phyloP scores from a whole-genome alignment of 306 rosid genomes.

The Biancaea sappan region DNA sequence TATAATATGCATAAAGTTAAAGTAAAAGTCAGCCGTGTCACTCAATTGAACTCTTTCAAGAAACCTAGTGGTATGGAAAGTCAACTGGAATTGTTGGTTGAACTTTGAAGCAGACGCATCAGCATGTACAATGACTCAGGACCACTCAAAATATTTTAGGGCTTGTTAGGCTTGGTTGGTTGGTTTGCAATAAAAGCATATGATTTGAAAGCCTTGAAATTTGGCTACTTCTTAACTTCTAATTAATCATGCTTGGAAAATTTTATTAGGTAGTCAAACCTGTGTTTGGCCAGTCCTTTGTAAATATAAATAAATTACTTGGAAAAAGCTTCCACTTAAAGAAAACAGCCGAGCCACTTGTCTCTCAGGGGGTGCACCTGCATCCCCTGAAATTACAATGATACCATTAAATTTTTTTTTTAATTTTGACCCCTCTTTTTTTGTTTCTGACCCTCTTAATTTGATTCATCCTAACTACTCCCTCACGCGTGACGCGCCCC shows the following conservation, averaged over 20 bases:
- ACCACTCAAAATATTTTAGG: conserved; percentile 20
- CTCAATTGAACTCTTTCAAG: conserved; percentile 10
- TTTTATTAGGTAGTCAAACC: conserved; percentile 12
- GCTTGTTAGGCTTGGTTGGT: conserved; percentile 37
- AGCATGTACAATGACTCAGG: background rate
- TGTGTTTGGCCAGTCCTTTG: background rate
- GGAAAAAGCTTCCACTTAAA: conserved; percentile 9
- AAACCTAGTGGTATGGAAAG: conserved; percentile 14
- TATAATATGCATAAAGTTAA: conserved; percentile 6
- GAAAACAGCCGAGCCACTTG: too few relatives aligned
- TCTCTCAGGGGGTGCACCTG: too few relatives aligned
- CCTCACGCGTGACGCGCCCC: too few relatives aligned
- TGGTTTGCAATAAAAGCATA: conserved; percentile 27
- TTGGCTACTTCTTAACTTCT: background rate
- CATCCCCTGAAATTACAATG: too few relatives aligned
- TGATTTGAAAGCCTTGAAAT: conserved; percentile 21
- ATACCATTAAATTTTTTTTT: too few relatives aligned
- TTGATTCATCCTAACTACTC: too few relatives aligned
- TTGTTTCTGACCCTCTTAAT: too few relatives aligned
- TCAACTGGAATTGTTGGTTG: conserved; percentile 33
- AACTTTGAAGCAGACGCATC: conserved; percentile 27
- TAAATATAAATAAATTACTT: too few relatives aligned
- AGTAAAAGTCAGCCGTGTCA: conserved; percentile 22
- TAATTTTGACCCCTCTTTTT: too few relatives aligned
- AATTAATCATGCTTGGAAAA: conserved; percentile 5